These are phyloP conservation scores for Sarocladium oryzae DNA, from an alignment of 2,329 filamentous ascomycete species.

Conservation along the genomic window DNA sequence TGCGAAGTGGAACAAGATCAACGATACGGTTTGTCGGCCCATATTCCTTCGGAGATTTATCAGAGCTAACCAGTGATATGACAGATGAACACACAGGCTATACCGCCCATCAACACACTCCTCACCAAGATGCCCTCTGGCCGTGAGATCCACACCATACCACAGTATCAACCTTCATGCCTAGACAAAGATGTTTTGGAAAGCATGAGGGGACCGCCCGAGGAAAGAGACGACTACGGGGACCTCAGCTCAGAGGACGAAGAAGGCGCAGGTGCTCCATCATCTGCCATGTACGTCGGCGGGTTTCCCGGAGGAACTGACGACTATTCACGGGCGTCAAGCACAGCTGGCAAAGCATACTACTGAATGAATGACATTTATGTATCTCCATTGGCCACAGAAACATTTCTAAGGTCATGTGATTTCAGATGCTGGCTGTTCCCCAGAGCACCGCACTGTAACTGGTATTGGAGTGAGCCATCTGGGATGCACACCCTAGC, in stretches of 20 bases:
- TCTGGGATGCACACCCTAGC: too few species aligned
- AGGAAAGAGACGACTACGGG: slow-evolving; percentile 25
- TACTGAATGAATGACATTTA: slow-evolving; percentile 19
- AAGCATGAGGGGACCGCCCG: slow-evolving; percentile 41
- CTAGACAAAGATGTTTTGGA: slow-evolving; percentile 62
- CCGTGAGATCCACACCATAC: slow-evolving; percentile 72
- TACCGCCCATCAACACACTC: slow-evolving; percentile 67
- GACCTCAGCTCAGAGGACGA: slow-evolving; percentile 35
- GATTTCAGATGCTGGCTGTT: not conserved
- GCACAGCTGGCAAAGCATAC: slow-evolving; percentile 26
- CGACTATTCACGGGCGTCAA: slow-evolving; percentile 26
- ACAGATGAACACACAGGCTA: slow-evolving; percentile 71
- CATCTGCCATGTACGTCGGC: slow-evolving; percentile 32
- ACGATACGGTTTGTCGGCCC: slow-evolving; percentile 66
- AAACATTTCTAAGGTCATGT: not conserved
- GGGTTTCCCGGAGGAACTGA: slow-evolving; percentile 42
- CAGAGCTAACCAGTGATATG: slow-evolving; percentile 10
- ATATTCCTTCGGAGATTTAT: not conserved
- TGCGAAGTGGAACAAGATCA: slow-evolving; percentile 84
- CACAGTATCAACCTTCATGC: slow-evolving; percentile 57
- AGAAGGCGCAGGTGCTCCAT: slow-evolving; percentile 16
- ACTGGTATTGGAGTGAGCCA: too few species aligned
- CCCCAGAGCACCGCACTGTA: too few species aligned
- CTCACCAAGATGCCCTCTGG: slow-evolving; percentile 79
- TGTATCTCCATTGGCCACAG: not conserved